phyloP scores from a whole-genome alignment of 208 protist species.

The Leishmania lainsoni region DNA sequence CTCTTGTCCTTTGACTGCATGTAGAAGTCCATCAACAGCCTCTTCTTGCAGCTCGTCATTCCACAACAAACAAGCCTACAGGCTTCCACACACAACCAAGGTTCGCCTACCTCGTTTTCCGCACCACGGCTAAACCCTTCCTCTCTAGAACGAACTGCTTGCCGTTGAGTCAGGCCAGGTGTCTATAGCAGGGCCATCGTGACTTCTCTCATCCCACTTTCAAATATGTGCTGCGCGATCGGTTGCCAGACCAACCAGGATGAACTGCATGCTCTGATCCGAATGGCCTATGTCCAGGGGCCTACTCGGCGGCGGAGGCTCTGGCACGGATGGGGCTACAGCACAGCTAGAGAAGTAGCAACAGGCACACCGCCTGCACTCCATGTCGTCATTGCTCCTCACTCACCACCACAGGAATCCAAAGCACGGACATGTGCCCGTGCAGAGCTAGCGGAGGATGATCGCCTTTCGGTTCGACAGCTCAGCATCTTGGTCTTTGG shows the following conservation, averaged over 20 bases:
- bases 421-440: too few species aligned
- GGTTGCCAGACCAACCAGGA: neutral
- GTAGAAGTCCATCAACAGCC: neutral
- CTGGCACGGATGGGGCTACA: neutral
- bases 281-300: neutral
- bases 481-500: too few species aligned
- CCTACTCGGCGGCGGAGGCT: neutral
- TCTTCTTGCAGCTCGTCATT: neutral
- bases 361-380: neutral
- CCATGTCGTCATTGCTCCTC: neutral
- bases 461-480: too few species aligned
- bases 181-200: too few species aligned
- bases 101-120: neutral
- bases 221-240: neutral
- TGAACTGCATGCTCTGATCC: neutral
- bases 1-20: neutral
- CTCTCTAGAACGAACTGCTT: neutral
- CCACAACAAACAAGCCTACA: neutral
- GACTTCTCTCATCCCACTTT: neutral
- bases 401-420: neutral
- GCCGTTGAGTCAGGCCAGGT: neutral
- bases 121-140: neutral
- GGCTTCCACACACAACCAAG: neutral
- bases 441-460: neutral
- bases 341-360: neutral